Evolutionary conservation across 345 rosid genomes (phyloP).

Genomic region (Mallotus nudiflorus): DNA sequence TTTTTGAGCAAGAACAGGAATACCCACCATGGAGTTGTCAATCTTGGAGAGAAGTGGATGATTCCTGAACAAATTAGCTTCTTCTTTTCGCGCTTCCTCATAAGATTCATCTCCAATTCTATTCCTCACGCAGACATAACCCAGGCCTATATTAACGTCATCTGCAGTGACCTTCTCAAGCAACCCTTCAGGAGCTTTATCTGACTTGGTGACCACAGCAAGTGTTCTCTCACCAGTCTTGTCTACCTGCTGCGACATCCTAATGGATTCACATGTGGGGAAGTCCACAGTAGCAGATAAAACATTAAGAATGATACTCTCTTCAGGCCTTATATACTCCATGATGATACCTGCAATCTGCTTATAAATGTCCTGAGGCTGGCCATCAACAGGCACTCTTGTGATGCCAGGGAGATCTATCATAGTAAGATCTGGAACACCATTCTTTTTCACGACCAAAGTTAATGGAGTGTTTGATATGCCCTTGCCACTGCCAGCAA

Average conservation of each 20-base stretch:
- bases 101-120: conserved; percentile 41
- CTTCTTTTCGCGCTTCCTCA: conserved; percentile 34
- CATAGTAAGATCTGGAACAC: conserved; percentile 53
- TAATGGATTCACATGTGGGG: conserved; percentile 52
- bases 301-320: conserved; percentile 48
- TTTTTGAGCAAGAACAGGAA: conserved; percentile 41
- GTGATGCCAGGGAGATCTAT: conserved; percentile 64
- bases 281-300: conserved; percentile 49
- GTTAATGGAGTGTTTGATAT: conserved; percentile 44
- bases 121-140: conserved; percentile 52
- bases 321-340: conserved; percentile 43
- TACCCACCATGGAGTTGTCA: conserved; percentile 38
- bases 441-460: conserved; percentile 39
- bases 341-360: conserved; percentile 37
- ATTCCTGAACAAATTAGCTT: conserved; percentile 24
- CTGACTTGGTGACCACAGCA: conserved; percentile 55
- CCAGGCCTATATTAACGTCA: conserved; percentile 51
- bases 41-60: conserved; percentile 32
- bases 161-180: conserved; percentile 46
- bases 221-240: conserved; percentile 46
- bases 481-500: conserved; percentile 49
- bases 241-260: conserved; percentile 55
- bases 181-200: conserved; percentile 50
- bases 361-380: conserved; percentile 48
- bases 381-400: conserved; percentile 48